Evolutionary conservation across 106 monocot species (phyloP), one percentile per base, ranked within the genome.

Genomic region (Platanthera guangdongensis): DNA sequence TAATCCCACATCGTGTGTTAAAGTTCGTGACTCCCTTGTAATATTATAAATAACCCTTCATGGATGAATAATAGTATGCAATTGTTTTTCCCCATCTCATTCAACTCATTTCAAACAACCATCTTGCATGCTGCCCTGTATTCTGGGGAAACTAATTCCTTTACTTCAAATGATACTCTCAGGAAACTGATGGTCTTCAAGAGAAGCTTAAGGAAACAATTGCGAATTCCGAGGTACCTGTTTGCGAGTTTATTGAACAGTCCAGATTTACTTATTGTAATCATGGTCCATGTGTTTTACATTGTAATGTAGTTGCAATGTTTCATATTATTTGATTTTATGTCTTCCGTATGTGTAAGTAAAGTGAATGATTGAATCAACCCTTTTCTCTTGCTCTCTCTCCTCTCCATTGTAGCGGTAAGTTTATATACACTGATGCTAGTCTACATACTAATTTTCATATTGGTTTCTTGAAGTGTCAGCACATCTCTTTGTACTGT

Each of bases 151-250:
- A 54, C 30, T 78, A 55, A 75, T 78, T 59, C 80, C 39, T 84
- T 28, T 84, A 50, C 83, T 83, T 81, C 68, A 67, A 77, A 76
- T 82, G 71, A 13, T 81, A 18, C 65, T 51, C 55, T 80, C 82
- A 95, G 94, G 89, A 76, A 54, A 83, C 84, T 71, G 87, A 87
- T 79, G 83, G 73, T 63, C 75, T 95, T 84, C 80, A 85, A 16
- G 78, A 83, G 83, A 81, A 72, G 76, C 52, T 95, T 19, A 76
- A 84, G 75, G 62, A 72, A 73, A 85, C 85, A 52, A 76, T 88
- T 63, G 57, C 39, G 68, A 67, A 52, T 73, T 76, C 74, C 76
- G 89, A 92, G 87, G 94, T 94, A 82, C 50, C 18, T 12, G 57
- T 46, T 74, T 84, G 15, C 32, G 52, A 49, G 52, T 30, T 55